These are phyloP conservation scores for Candida ortonii DNA, from an alignment of 805 yeast species.

Conservation along the genomic window DNA sequence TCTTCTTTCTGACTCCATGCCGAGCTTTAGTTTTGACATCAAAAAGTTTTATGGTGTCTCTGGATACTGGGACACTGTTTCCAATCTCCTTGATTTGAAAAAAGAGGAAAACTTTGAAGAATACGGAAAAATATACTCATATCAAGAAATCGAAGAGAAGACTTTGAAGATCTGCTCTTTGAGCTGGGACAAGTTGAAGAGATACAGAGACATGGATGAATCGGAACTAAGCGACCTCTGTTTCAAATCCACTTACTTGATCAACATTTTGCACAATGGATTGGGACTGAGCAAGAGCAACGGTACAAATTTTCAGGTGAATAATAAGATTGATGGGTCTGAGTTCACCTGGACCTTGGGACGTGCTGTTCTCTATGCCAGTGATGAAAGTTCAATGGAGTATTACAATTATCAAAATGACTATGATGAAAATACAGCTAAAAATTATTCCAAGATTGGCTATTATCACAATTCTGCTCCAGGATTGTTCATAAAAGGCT, in stretches of 20 bases:
- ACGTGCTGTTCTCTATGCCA: slow-evolving; percentile 58
- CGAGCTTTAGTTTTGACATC: slow-evolving; percentile 54
- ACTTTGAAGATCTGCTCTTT: slow-evolving; percentile 49
- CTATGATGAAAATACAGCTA: slow-evolving; percentile 10
- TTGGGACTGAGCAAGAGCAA: slow-evolving; percentile 56
- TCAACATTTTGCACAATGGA: slow-evolving; percentile 56
- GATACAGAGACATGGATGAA: slow-evolving; percentile 34
- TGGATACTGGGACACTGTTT: slow-evolving; percentile 64
- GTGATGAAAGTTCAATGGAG: slow-evolving; percentile 47
- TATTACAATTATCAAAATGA: slow-evolving; percentile 34
- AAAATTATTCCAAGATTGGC: slow-evolving; percentile 36
- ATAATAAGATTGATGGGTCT: slow-evolving; percentile 66
- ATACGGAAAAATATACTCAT: slow-evolving; percentile 43
- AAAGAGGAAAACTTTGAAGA: slow-evolving; percentile 19
- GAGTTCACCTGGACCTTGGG: slow-evolving; percentile 96
- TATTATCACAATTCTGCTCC: slow-evolving; percentile 48
- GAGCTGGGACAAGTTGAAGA: slow-evolving; percentile 30
- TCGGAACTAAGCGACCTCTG: slow-evolving; percentile 53
- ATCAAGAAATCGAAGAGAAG: slow-evolving; percentile 39
- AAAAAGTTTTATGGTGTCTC: slow-evolving; percentile 63
- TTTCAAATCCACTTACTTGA: slow-evolving; percentile 59
- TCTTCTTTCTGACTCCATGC: slow-evolving; percentile 49
- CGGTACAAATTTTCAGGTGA: slow-evolving; percentile 38
- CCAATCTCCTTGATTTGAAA: slow-evolving; percentile 41
- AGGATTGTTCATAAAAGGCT: slow-evolving; percentile 48